Evolutionary conservation across 2,329 filamentous ascomycete species (phyloP), one percentile per base, ranked within the genome.

Genomic region (Pestalotiopsis sp.): DNA sequence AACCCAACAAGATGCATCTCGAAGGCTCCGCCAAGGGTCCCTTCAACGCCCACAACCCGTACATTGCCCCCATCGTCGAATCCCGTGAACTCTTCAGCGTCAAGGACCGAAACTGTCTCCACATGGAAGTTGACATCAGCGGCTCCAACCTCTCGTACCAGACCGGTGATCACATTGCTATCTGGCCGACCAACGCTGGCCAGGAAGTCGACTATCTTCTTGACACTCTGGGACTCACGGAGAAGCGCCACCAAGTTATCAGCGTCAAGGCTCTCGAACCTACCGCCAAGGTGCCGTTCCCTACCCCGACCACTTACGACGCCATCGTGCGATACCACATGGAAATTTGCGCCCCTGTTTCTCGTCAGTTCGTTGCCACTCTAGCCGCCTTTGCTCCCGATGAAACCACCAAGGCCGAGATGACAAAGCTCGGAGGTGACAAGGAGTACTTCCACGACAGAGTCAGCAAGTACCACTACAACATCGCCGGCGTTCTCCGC

Each of bases 131-230:
- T 72, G 94, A 97, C 78, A 89, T 99, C 75, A 92, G 91, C 76
- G 93, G 90, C 74, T 97, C 95, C 66, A 97, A 97, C 80, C 86
- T 99, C 71, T 90, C 88, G 59, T 99, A 99, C 85, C 94, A 97
- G 76, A 99, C 96, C 66, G 96, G 96, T 79, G 97, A 99, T 79
- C 97, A 99, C 81, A 93, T 99, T 77, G 96, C 96, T 57, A 84
- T 99, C 76, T 99, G 97, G 97, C 96, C 97, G 49, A 97, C 94
- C 65, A 99, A 99, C 81, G 87, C 96, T 69, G 96, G 96, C 69
- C 90, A 89, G 72, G 95, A 98, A 81, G 95, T 98, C 61, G 94
- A 98, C 76, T 90, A 94, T 67, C 94, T 99, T 83, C 84, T 99
- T 72, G 87, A 90, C 74, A 87, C 96, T 67, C 87, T 97, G 72